Base-by-base conservation (phyloP, 768 basidiomycete genomes). In the Leccinum subgranulosum region DNA sequence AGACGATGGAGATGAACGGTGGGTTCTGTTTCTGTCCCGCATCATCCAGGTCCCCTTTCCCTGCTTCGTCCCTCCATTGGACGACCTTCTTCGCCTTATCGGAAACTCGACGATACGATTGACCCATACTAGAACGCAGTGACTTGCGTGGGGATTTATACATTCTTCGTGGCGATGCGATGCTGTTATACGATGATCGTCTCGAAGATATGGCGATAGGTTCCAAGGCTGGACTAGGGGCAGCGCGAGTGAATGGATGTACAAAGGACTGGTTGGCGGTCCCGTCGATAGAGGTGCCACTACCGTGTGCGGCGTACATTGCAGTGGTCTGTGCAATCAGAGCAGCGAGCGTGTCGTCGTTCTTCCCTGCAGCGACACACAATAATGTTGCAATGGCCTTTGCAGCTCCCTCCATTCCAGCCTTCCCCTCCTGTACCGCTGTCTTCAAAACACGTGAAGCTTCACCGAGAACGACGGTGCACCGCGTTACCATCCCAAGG, bases 11-110 rank as follows among this genome's bases (percentile, higher is more conserved):
- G 17, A 67, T 53, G 23, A 52, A 54, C 1, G 63, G 63, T 12
- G 59, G 51, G 31, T 57, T 41, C 50, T 61, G 63, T 53, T 55
- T 75, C 73, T 57, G 71, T 61, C 59, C 82, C 74, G 53, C 79
- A 64, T 92, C 90, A 61, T 90, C 88, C 48, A 93, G 74, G 51
- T 85, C 80, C 27, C 91, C 92, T 67, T 87, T 86, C n/a, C 91
- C 91, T 6, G 80, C 90, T 71, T 94, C 88, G 63, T 94, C 91
- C 55, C 80, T 82, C 92, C 92, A 94, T 67, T 94, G 90, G 4
- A 94, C 89, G 53, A 82, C 86, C 69, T 93, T 92, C 63, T 79
- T 81, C 66, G 84, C 82, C 67, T 84, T 85, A 58, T 87, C 85
- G 1, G 86, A 84, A 17, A 79, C 77, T 53, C 84, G 80, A 41